These are phyloP conservation scores for Setaria italica DNA, from an alignment of 202 grass and related monocot species.

Conservation along the genomic window DNA sequence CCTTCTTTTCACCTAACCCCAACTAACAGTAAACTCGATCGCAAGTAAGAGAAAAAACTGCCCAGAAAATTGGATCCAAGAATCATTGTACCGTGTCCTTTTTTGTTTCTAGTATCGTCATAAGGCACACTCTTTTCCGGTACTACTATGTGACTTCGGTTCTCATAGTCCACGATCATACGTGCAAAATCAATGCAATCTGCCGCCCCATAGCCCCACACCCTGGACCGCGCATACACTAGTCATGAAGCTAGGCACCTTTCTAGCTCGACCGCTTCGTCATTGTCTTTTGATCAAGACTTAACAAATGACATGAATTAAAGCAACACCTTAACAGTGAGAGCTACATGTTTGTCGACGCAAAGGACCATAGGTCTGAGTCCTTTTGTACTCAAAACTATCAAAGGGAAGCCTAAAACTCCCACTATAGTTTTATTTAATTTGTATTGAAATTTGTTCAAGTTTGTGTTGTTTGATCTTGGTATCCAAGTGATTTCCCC, in stretches of 20 bases:
- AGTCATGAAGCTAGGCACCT: background rate
- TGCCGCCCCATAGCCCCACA: background rate
- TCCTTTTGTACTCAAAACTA: background rate
- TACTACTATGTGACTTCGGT: background rate
- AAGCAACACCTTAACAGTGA: background rate
- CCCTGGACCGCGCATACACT: background rate
- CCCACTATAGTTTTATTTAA: too few species aligned
- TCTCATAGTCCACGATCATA: conserved; percentile 11
- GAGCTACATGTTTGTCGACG: background rate
- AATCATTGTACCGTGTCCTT: background rate
- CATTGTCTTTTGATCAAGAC: conserved; percentile 5
- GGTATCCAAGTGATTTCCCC: too few species aligned
- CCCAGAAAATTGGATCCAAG: background rate
- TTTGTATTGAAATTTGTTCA: too few species aligned
- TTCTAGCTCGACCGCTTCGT: conserved; percentile 15
- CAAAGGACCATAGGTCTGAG: background rate
- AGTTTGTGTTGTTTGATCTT: too few species aligned
- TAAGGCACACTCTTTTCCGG: background rate
- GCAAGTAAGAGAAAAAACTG: background rate
- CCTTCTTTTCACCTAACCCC: background rate
- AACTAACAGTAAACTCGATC: background rate
- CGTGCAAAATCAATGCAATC: conserved; percentile 2
- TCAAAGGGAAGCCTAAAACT: too few species aligned
- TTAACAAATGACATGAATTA: background rate
- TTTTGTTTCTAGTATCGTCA: conserved; percentile 5